phyloP scores from a whole-genome alignment of 345 rosid genomes.

The Lepidium aucheri region DNA sequence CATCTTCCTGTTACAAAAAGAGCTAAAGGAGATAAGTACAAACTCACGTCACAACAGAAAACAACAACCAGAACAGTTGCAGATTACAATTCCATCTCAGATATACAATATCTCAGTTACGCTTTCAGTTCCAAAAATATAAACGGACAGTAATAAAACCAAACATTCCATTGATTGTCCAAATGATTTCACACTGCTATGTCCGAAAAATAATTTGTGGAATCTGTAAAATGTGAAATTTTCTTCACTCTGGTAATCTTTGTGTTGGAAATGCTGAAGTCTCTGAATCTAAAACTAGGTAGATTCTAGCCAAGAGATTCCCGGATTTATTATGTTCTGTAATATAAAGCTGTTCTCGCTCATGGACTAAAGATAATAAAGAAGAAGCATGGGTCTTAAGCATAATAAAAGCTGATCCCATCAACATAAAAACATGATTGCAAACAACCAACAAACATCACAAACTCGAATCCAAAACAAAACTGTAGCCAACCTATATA shows the following conservation, averaged over 20 bases:
- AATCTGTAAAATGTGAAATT: background rate
- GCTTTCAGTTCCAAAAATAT: constrained; percentile 3
- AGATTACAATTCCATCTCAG: too few species aligned
- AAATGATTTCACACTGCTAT: background rate
- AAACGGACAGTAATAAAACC: background rate
- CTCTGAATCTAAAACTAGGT: background rate
- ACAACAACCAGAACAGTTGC: too few species aligned
- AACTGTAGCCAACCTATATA: background rate
- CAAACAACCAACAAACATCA: constrained; percentile 21
- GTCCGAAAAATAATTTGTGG: background rate
- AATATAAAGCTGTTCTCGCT: background rate
- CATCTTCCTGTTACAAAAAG: too few species aligned
- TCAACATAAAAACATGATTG: constrained; percentile 14
- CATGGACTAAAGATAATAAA: background rate
- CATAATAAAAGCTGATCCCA: background rate
- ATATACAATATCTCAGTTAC: too few species aligned
- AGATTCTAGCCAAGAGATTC: background rate
- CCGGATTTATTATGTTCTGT: background rate
- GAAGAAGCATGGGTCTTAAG: background rate
- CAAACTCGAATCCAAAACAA: constrained; percentile 15
- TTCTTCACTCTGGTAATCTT: background rate
- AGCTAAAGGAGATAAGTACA: too few species aligned
- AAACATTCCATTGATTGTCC: background rate
- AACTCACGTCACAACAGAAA: too few species aligned
- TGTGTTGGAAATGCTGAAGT: background rate